phyloP scores from a whole-genome alignment of 495 filamentous ascomycete genomes.

The Pseudotulostoma volvatum region DNA sequence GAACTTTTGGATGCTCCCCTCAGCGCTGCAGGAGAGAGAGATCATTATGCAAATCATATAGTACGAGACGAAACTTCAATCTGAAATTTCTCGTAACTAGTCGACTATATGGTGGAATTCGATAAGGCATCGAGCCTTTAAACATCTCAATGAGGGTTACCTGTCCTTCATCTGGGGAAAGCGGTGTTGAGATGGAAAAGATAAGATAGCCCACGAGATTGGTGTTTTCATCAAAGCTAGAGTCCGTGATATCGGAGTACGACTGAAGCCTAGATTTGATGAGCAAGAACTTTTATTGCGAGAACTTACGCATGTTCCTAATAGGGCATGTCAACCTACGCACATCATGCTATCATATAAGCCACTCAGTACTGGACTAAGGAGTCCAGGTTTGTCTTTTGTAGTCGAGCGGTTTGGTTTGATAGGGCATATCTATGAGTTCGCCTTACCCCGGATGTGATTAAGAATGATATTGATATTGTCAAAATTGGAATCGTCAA shows the following conservation, averaged over 20 bases:
- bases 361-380: too few relatives aligned
- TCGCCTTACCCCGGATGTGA: conserved; percentile 18
- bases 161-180: background rate
- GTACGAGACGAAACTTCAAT: background rate
- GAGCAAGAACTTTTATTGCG: conserved; percentile 9
- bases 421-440: conserved; percentile 38
- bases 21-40: background rate
- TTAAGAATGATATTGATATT: conserved; percentile 8
- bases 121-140: conserved; percentile 7
- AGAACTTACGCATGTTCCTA: conserved; percentile 11
- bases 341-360: too few relatives aligned
- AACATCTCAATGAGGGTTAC: background rate
- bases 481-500: conserved; percentile 8
- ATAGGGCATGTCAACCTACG: too few relatives aligned
- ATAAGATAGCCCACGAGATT: too few relatives aligned
- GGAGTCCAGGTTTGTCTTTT: too few relatives aligned
- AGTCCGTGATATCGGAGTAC: conserved; percentile 10
- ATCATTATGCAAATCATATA: background rate
- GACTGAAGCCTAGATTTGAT: conserved; percentile 7
- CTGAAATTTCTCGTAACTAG: conserved; percentile 26
- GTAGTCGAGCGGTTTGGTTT: too few relatives aligned
- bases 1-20: background rate
- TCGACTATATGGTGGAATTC: conserved; percentile 17
- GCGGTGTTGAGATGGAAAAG: too few relatives aligned
- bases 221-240: too few relatives aligned